Conservation (phyloP, 2,329 filamentous ascomycete genomes). For the Elsinoe perseae region DNA sequence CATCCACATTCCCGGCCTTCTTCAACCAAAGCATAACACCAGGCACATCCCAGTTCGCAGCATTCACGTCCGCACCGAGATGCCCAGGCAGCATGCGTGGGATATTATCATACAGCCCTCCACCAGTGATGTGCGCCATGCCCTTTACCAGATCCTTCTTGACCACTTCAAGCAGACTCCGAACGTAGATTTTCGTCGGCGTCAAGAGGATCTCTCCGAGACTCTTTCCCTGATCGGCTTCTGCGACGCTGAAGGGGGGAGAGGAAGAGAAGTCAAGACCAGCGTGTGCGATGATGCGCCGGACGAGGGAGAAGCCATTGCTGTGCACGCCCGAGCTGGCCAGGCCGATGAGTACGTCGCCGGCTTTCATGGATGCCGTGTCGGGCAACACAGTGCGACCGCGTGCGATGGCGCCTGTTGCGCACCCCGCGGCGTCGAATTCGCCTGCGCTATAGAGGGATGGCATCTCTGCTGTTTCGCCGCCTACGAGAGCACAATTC, state of each 20-base stretch:
- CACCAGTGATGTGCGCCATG: slow-evolving; percentile 93
- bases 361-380: slow-evolving; percentile 64
- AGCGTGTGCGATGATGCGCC: slow-evolving; percentile 73
- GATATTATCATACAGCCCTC: slow-evolving; percentile 86
- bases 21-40: slow-evolving; percentile 84
- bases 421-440: slow-evolving; percentile 88
- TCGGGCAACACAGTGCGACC: slow-evolving; percentile 64
- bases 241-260: slow-evolving; percentile 42
- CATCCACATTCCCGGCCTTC: slow-evolving; percentile 58
- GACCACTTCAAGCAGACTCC: slow-evolving; percentile 53
- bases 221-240: slow-evolving; percentile 59
- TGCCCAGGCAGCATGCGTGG: slow-evolving; percentile 80
- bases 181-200: slow-evolving; percentile 91
- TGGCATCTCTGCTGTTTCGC: slow-evolving; percentile 97
- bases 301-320: slow-evolving; percentile 95
- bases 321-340: slow-evolving; percentile 85
- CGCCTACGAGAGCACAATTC: slow-evolving; percentile 85
- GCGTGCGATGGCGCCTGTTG: slow-evolving; percentile 71
- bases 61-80: slow-evolving; percentile 74
- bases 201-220: slow-evolving; percentile 75
- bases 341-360: slow-evolving; percentile 80
- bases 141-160: slow-evolving; percentile 68
- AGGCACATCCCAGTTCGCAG: slow-evolving; percentile 65
- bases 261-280: slow-evolving; percentile 61
- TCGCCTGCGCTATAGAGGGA: slow-evolving; percentile 83